Percentiles rank a stretch among this genome's conserved stretches.
Conservation (phyloP, 2,329 filamentous ascomycete genomes). For the Aspergillus sp. region DNA sequence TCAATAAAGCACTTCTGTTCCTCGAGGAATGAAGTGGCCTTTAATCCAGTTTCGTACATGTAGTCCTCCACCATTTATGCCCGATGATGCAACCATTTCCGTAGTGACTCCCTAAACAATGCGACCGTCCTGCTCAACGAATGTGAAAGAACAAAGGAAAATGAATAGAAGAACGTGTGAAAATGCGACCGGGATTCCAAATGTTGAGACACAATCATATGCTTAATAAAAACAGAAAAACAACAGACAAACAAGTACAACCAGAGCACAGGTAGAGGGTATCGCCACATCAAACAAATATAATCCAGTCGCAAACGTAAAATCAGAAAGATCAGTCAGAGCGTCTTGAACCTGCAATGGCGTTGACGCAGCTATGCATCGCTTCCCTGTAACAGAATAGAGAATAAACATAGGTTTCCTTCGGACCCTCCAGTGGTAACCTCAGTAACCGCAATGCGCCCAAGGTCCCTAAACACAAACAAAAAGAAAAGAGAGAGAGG, state of each 20-base stretch:
- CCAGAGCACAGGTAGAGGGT: conserved; percentile 21
- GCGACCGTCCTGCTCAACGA: conserved; percentile 18
- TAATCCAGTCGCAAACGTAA: conserved; percentile 15
- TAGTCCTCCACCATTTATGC: conserved; percentile 17
- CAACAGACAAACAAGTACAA: conserved; percentile 8
- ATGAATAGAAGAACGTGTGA: conserved; percentile 2
- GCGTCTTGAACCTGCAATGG: conserved; percentile 7
- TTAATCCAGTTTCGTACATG: conserved; percentile 4
- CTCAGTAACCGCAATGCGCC: conserved; percentile 12
- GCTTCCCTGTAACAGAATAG: conserved; percentile 8
- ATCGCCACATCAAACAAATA: conserved; percentile 25
- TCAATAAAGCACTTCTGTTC: conserved; percentile 7
- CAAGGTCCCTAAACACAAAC: conserved; percentile 11
- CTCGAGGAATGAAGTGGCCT: conserved; percentile 6
- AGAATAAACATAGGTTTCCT: conserved; percentile 8
- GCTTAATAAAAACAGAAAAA: conserved; percentile 13
- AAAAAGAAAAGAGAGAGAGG: neutral
- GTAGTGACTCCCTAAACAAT: conserved; percentile 21
- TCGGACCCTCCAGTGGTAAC: conserved; percentile 12
- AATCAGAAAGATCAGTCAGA: conserved; percentile 13
- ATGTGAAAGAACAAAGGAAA: neutral
- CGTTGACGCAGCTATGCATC: conserved; percentile 6
- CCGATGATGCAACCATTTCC: conserved; percentile 20
- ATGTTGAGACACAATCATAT: conserved; percentile 8
- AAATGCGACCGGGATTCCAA: conserved; percentile 12